Evolutionary conservation across 768 basidiomycete genomes (phyloP), one percentile per base, ranked within the genome.

Genomic region (Polyporus arcularius): DNA sequence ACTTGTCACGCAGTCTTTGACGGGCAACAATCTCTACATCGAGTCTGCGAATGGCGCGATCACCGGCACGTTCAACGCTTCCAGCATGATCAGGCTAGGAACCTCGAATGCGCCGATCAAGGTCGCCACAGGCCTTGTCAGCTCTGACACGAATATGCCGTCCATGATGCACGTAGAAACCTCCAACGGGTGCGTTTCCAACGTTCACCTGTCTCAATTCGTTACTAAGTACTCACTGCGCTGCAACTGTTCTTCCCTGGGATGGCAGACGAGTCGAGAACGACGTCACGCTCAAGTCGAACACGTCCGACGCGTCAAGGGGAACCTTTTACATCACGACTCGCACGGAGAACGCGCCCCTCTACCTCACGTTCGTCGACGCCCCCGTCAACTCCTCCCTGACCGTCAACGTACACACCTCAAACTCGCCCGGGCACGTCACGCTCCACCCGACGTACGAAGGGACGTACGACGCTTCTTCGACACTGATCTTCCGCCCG

Each of bases 81-180:
- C 73, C 0, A 43, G 63, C 3, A 41, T 61, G 0, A 57, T 82
- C 4, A 50, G 53, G 1, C 61, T 82, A 28, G 31, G 21, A n/a
- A 79, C 78, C 0, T 71, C 72, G 26, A 80, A 81, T 51, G 71
- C 65, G 3, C 65, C 47, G 2, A 76, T 81, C 49, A 63, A 26
- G 21, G 21, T 26, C 21, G 21, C 21, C 21, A 26, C 21, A 26
- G 21, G 21, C 21, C 21, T 26, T 26, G 21, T 26, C 21, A 26
- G 21, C 21, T 26, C 21, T 26, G 21, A 26, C 21, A 26, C 21
- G 21, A 26, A 26, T 26, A 26, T 26, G 21, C 21, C 21, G 21
- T 26, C 21, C 21, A 26, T 26, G 21, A 26, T 26, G 21, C 21
- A 26, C 21, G 21, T 26, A 26, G 21, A 26, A 26, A 26, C 21